phyloP scores from a whole-genome alignment of 129 eudicot genomes.

The Chrysanthemum seticuspe region DNA sequence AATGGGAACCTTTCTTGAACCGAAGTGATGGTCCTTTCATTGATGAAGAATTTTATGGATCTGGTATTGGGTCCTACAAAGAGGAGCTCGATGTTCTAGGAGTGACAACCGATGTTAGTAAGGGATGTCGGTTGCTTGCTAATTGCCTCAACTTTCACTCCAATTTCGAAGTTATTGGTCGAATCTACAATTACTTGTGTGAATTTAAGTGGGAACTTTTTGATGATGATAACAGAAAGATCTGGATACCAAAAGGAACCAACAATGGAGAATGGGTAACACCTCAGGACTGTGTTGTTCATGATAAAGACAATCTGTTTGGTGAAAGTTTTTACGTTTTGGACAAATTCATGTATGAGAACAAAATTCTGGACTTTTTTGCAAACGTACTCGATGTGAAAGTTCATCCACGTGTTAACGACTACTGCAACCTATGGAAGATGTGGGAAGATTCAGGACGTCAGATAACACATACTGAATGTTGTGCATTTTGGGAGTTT shows the following conservation, averaged over 20 bases:
- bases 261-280: not conserved
- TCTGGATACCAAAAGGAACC: not conserved
- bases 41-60: not conserved
- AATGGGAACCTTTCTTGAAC: not conserved
- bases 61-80: not conserved
- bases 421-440: not conserved
- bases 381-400: not conserved
- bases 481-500: conserved; percentile 7
- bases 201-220: not conserved
- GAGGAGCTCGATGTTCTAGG: not conserved
- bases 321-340: not conserved
- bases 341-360: not conserved
- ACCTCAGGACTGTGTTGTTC: not conserved
- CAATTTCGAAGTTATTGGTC: not conserved
- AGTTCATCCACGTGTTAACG: not conserved
- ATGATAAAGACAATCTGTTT: conserved; percentile 1
- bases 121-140: not conserved
- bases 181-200: conserved; percentile 1
- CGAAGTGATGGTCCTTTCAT: not conserved
- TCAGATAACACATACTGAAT: not conserved
- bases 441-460: not conserved
- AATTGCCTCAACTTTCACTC: not conserved
- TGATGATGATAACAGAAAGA: not conserved
- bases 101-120: not conserved
- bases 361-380: not conserved